phyloP scores from a whole-genome alignment of 2,329 filamentous ascomycete species.

The Neonectria punicea region DNA sequence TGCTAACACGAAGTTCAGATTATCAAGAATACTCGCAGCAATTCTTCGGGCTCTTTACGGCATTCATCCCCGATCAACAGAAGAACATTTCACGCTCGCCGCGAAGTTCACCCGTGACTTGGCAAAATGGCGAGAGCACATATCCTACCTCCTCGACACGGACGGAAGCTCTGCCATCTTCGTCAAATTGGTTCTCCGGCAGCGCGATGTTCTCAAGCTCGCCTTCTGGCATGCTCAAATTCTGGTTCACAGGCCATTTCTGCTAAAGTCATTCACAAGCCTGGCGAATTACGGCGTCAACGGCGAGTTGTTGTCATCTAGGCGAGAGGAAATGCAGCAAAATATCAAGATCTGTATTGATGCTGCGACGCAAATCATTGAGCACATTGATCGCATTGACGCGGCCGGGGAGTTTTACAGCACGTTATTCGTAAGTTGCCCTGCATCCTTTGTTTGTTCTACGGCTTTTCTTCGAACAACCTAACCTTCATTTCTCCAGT shows the following conservation, averaged over 20 bases:
- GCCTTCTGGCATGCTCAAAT: conserved; percentile 56
- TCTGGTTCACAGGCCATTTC: conserved; percentile 52
- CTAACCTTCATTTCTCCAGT: conserved; percentile 9
- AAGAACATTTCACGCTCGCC: conserved; percentile 41
- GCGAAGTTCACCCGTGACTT: conserved; percentile 45
- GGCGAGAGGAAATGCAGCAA: conserved; percentile 34
- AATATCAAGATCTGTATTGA: conserved; percentile 45
- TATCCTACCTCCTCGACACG: conserved; percentile 51
- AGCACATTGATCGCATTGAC: conserved; percentile 47
- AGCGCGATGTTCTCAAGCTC: conserved; percentile 53
- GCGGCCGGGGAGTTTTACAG: conserved; percentile 17
- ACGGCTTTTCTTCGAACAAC: conserved; percentile 16
- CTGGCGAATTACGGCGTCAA: conserved; percentile 14
- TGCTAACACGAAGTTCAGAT: conserved; percentile 23
- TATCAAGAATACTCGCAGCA: conserved; percentile 47
- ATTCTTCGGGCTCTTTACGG: conserved; percentile 50
- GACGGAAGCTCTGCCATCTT: conserved; percentile 47
- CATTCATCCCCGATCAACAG: conserved; percentile 45
- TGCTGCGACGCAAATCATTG: conserved; percentile 53
- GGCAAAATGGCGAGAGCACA: conserved; percentile 46
- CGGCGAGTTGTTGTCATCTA: conserved; percentile 27
- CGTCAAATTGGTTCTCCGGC: conserved; percentile 51
- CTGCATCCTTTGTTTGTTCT: conserved; percentile 21
- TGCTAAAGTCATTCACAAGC: conserved; percentile 49
- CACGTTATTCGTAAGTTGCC: conserved; percentile 14